These are phyloP conservation scores for Teunomyces barrocoloradensis DNA, from an alignment of 805 yeast genomes.

Conservation along the genomic window DNA sequence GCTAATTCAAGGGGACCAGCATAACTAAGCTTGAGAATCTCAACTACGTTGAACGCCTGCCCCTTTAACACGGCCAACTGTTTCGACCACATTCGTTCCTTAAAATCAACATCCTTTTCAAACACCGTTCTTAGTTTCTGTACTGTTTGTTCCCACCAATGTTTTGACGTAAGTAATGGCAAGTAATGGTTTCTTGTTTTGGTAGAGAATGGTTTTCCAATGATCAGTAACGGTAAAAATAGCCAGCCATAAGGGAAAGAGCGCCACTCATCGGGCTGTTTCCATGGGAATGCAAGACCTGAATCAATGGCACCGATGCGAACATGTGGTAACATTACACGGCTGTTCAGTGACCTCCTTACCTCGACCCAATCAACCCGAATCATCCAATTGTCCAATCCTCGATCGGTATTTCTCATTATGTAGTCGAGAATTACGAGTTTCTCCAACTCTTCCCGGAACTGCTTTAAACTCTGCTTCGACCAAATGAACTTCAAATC, in stretches of 20 bases:
- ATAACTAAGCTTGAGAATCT: constrained; percentile 51
- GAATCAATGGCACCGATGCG: constrained; percentile 73
- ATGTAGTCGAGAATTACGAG: constrained; percentile 68
- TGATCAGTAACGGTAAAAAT: constrained; percentile 58
- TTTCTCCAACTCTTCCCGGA: constrained; percentile 63
- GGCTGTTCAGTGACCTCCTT: constrained; percentile 5
- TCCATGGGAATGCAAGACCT: constrained; percentile 76
- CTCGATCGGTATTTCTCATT: constrained; percentile 73
- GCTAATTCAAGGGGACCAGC: constrained; percentile 71
- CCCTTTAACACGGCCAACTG: constrained; percentile 75
- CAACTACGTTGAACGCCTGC: constrained; percentile 74
- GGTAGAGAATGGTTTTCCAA: constrained; percentile 65
- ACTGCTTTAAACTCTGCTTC: constrained; percentile 43
- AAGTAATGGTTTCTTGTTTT: constrained; percentile 55
- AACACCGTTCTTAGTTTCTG: constrained; percentile 47
- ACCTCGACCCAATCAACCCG: constrained; percentile 43
- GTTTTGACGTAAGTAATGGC: constrained; percentile 54
- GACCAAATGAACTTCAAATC: constrained; percentile 52
- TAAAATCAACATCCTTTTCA: constrained; percentile 58
- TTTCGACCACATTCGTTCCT: constrained; percentile 61
- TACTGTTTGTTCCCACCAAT: constrained; percentile 70
- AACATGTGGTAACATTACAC: constrained; percentile 33
- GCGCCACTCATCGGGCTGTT: constrained; percentile 80
- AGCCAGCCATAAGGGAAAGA: constrained; percentile 80
- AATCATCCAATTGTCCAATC: constrained; percentile 78